Base-by-base conservation (phyloP, 192 early-diverging fungal genomes). In the Podila epigama region DNA sequence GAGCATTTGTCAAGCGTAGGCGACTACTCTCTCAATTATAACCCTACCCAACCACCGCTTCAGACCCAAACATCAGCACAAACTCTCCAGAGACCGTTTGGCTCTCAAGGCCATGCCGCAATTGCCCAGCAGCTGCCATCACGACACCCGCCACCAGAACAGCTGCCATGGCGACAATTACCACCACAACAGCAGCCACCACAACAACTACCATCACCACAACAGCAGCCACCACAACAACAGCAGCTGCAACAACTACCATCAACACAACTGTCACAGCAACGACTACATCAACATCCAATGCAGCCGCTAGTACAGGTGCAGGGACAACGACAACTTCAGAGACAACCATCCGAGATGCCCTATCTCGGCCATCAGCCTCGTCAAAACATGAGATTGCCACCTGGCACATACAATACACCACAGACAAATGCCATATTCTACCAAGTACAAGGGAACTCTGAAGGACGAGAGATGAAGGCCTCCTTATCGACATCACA, bases 1-100 rank as follows among this genome's bases (percentile, higher is more conserved):
- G 53, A 70, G 8, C 68, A 70, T 31, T 60, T 50, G 22, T 63
- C 60, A 4, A 63, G 41, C n/a, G 60, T 63, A 0, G 68, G 53
- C 12, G 53, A 53, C 13, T 63, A 63, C 34, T 32, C 61, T 25
- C 9, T 15, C 15, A 1, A 29, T 0, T 51, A 25, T 15, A 33
- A 36, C 3, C 6, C 60, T 9, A 33, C 60, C 15, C 40, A 51
- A 10, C 20, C 60, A 32, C 39, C 18, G 22, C 25, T n/a, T n/a
- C n/a, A n/a, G n/a, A n/a, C n/a, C n/a, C n/a, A n/a, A 36, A 28
- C 54, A 68, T 15, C 31, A 58, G 22, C 56, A 13, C 34, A 58
- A 34, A 5, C 34, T 6, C 42, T 10, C 9, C 54, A 42, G 53
- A 20, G 56, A 28, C 55, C 55, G 20, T 4, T 32, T 15, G n/a